These are phyloP conservation scores for Tylopilus subfusipes DNA, from an alignment of 768 basidiomycete genomes.

Conservation along the genomic window DNA sequence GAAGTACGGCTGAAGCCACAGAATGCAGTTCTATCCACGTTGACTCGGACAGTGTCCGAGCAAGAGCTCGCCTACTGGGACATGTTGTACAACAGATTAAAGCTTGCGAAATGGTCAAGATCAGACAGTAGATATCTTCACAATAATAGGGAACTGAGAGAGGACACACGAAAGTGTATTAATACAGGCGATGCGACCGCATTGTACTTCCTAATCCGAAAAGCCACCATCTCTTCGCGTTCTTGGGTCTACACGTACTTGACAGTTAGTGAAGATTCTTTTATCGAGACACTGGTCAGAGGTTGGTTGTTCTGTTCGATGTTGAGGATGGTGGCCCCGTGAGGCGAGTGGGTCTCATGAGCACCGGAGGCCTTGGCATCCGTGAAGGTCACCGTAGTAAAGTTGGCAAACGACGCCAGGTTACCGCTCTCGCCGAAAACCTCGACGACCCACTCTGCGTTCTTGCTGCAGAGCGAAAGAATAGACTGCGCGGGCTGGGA, in stretches of 20 bases:
- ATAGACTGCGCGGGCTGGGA: not conserved
- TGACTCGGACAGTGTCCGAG: too few species aligned
- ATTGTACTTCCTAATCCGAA: not conserved
- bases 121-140: not conserved
- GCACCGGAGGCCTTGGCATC: not conserved
- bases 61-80: too few species aligned
- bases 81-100: too few species aligned
- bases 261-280: not conserved
- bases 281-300: not conserved
- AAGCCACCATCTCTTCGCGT: not conserved
- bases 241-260: not conserved
- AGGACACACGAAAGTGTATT: not conserved
- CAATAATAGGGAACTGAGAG: not conserved
- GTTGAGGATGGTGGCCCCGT: not conserved
- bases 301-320: conserved; percentile 1
- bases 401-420: not conserved
- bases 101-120: not conserved
- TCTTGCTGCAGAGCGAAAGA: not conserved
- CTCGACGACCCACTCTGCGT: not conserved
- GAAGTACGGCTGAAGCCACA: too few species aligned
- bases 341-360: not conserved
- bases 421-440: not conserved
- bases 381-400: not conserved
- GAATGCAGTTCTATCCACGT: too few species aligned
- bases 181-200: not conserved